phyloP scores from a whole-genome alignment of 345 rosid species.

The Clausena lansium region DNA sequence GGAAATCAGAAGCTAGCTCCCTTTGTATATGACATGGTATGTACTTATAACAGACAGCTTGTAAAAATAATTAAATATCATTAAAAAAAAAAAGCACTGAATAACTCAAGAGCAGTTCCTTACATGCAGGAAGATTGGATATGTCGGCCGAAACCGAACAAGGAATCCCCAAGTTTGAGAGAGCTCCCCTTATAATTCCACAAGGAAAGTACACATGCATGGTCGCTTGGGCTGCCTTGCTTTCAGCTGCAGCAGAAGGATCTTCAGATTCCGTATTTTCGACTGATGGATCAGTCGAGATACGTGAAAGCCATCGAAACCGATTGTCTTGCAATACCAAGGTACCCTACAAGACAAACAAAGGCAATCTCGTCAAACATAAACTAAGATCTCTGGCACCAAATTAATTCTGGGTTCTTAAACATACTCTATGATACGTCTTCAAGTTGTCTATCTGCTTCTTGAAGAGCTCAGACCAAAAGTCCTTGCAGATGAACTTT shows the following conservation, averaged over 20 bases:
- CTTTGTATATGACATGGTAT: background rate
- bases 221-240: slow-evolving; percentile 64
- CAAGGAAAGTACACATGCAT: slow-evolving; percentile 93
- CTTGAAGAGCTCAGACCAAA: slow-evolving; percentile 97
- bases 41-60: background rate
- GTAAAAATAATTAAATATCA: background rate
- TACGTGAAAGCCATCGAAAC: slow-evolving; percentile 84
- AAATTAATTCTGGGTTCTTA: background rate
- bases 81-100: background rate
- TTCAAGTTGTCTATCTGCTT: slow-evolving; percentile 97
- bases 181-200: slow-evolving; percentile 95
- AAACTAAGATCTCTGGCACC: background rate
- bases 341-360: slow-evolving; percentile 67
- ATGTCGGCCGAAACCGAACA: slow-evolving; percentile 97
- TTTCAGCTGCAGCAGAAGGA: slow-evolving; percentile 51
- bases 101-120: slow-evolving; percentile 31
- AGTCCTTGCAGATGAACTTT: slow-evolving; percentile 98
- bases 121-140: slow-evolving; percentile 90
- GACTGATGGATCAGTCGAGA: slow-evolving; percentile 57
- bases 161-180: slow-evolving; percentile 93
- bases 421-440: slow-evolving; percentile 80
- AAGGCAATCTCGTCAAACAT: background rate
- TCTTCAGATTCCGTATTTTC: slow-evolving; percentile 52
- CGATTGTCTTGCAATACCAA: slow-evolving; percentile 95
- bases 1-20: background rate